These are phyloP conservation scores for Galerina sulciceps DNA, from an alignment of 768 basidiomycete genomes.

Conservation along the genomic window DNA sequence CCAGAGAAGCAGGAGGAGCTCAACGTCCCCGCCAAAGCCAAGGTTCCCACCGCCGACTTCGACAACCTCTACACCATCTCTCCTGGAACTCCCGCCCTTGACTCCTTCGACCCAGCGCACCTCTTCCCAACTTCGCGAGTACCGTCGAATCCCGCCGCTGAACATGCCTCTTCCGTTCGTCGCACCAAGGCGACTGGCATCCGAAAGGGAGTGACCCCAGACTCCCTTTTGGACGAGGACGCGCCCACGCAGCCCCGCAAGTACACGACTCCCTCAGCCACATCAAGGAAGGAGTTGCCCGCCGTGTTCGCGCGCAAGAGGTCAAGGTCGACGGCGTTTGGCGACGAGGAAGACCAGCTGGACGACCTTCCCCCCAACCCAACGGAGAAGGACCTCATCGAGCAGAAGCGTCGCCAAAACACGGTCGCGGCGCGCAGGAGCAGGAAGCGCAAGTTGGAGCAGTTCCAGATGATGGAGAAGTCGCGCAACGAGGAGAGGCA, in stretches of 20 bases:
- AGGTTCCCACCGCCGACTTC: slow-evolving; percentile 8
- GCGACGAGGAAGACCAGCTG: slow-evolving; percentile 57
- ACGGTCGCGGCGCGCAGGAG: slow-evolving; percentile 84
- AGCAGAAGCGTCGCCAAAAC: slow-evolving; percentile 83
- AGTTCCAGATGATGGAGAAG: slow-evolving; percentile 69
- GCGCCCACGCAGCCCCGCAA: slow-evolving; percentile 82
- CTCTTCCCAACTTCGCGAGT: slow-evolving; percentile 22
- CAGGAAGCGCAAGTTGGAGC: slow-evolving; percentile 77
- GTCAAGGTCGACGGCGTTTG: slow-evolving; percentile 39
- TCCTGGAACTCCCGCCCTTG: slow-evolving; percentile 53
- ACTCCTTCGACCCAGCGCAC: slow-evolving; percentile 36
- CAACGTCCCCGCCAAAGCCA: slow-evolving; percentile 12
- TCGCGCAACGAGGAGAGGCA: slow-evolving; percentile 52
- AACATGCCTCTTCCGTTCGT: slow-evolving; percentile 3
- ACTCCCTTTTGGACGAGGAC: slow-evolving; percentile 65
- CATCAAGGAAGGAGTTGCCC: slow-evolving; percentile 80
- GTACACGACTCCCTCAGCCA: slow-evolving; percentile 74
- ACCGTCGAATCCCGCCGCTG: background rate
- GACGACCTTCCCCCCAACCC: slow-evolving; percentile 44
- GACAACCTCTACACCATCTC: slow-evolving; percentile 49
- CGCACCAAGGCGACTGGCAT: slow-evolving; percentile 36
- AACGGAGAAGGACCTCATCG: slow-evolving; percentile 69
- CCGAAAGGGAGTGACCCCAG: slow-evolving; percentile 64
- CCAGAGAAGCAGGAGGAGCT: slow-evolving; percentile 10
- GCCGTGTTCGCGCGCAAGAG: slow-evolving; percentile 70